These are phyloP conservation scores for rapeseed (Brassica napus) DNA, from an alignment of 345 rosid genomes.

Conservation along the genomic window DNA sequence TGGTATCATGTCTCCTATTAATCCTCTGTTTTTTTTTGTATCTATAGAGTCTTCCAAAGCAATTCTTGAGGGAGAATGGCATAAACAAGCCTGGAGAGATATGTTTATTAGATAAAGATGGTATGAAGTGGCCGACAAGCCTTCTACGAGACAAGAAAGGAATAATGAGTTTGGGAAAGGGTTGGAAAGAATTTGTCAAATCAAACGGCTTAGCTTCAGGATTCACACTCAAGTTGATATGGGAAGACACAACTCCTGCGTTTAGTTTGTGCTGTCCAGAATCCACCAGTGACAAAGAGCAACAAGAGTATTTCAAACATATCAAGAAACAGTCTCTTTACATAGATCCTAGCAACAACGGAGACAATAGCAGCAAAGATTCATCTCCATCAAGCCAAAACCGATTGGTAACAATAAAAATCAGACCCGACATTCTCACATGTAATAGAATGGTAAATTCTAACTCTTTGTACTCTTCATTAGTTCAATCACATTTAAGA, in stretches of 20 bases:
- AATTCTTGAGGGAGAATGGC: not conserved
- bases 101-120: not conserved
- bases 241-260: not conserved
- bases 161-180: not conserved
- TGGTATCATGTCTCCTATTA: too few relatives aligned
- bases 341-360: not conserved
- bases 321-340: not conserved
- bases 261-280: not conserved
- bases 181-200: not conserved
- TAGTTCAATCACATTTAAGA: not conserved
- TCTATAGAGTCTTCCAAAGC: not conserved
- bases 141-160: not conserved
- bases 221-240: not conserved
- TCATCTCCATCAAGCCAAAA: not conserved
- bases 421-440: constrained; percentile 11
- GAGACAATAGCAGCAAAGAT: not conserved
- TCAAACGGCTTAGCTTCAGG: not conserved
- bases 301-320: not conserved
- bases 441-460: constrained; percentile 1
- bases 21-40: not conserved
- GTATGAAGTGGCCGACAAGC: not conserved
- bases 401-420: constrained; percentile 2
- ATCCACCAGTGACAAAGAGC: not conserved
- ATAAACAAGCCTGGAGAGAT: not conserved
- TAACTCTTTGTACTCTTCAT: not conserved